Evolutionary conservation across 129 eudicot species (phyloP), one percentile per base, ranked within the genome.

Genomic region (Ambrosia artemisiifolia): DNA sequence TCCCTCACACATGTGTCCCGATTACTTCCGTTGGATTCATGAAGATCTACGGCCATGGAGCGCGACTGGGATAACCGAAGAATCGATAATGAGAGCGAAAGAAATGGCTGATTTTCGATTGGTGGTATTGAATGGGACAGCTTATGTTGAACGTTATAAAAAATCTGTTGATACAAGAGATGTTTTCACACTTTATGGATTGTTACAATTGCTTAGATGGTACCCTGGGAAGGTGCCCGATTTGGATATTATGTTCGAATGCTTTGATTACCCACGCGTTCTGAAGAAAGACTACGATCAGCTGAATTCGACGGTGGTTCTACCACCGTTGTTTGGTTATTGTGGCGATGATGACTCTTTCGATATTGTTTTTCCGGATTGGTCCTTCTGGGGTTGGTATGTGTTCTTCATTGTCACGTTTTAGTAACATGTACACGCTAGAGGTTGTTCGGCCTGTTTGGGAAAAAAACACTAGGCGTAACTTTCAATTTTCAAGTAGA

Each of bases 311-410:
- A 20, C 79, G 2, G 75, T 87, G 6, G 74, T 83, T 43, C 96
- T 92, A 13, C 90, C 94, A 6, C 98, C 98, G 0, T 66, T 93
- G 80, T 93, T 93, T 75, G 81, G 89, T 14, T 93, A 93, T 42
- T 89, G 98, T 63, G 85, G 85, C 2, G 82, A 89, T 67, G 84
- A 85, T 71, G 56, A 69, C 18, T 82, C 90, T 11, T 67, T 65
- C 11, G 98, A 89, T 51, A 87, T 89, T 56, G 95, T 93, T 67
- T 89, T 93, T 61, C 96, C 96, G 0, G 92, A 93, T 65, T 93
- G 95, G 98, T 93, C 96, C 14, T 93, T 89, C 50, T 93, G 96
- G 98, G 96, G 98, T 72, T 93, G 98, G 98, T 90, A 86, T 43
- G 89, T 36, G 40, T 11, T 71, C 12, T 60, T 42, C 6, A 46